Percentiles rank a stretch among this genome's conserved stretches.
Evolutionary conservation across 75 land plant species (phyloP).

Genomic region (Pinus taeda): DNA sequence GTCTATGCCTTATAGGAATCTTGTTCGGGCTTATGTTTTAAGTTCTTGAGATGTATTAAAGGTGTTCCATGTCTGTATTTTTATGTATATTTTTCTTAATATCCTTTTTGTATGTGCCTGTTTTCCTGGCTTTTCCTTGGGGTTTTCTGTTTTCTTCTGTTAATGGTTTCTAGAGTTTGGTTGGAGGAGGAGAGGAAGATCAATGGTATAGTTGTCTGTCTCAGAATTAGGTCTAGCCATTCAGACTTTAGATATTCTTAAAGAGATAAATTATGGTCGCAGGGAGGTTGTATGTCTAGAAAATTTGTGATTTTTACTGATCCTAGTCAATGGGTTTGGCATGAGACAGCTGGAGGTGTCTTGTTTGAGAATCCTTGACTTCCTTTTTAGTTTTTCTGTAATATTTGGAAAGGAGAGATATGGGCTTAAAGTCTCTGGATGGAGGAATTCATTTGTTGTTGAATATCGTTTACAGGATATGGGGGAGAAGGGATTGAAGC

Average conservation of each 20-base stretch:
- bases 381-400: not conserved
- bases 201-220: not conserved
- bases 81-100: too few relatives aligned
- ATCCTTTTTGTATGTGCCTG: not conserved
- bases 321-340: not conserved
- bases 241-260: too few relatives aligned
- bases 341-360: not conserved
- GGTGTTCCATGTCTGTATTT: too few relatives aligned
- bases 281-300: not conserved
- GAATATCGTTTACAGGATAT: slow-evolving; percentile 8
- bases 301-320: not conserved
- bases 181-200: not conserved
- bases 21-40: too few relatives aligned
- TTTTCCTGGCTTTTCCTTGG: not conserved
- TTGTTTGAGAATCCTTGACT: not conserved
- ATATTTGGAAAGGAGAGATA: not conserved
- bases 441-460: slow-evolving; percentile 1
- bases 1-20: too few relatives aligned
- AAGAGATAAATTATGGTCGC: not conserved
- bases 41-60: too few relatives aligned
- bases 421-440: not conserved
- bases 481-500: slow-evolving; percentile 25
- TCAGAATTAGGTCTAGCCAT: not conserved
- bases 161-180: not conserved
- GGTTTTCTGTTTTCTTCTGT: not conserved